Conservation (phyloP, 176 grass and related monocot genomes). For the Rhipidocladum racemiflorum region DNA sequence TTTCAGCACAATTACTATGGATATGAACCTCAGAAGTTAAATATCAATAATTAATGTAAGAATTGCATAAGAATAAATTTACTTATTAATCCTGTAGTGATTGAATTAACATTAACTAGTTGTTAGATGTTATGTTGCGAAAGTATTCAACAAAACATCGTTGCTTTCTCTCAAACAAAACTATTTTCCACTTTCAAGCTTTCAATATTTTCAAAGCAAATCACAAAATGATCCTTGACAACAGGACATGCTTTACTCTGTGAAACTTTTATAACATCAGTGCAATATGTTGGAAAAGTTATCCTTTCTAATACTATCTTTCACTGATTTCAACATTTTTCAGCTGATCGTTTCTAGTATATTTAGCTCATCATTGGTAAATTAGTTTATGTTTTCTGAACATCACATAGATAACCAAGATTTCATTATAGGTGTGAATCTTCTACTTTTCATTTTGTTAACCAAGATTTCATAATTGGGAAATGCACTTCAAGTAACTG, state of each 20-base stretch:
- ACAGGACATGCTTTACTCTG: background rate
- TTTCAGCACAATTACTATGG: no score
- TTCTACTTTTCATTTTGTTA: background rate
- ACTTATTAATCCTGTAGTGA: background rate
- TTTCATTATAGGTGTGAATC: background rate
- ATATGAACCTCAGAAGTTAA: background rate
- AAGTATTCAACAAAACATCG: no score
- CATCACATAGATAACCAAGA: background rate
- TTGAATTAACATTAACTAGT: background rate
- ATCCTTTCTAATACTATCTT: background rate
- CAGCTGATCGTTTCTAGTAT: background rate
- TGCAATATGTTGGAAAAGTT: background rate
- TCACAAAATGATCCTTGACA: background rate
- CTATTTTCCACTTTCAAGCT: background rate
- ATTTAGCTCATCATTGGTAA: background rate
- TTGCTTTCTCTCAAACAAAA: background rate
- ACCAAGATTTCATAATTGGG: background rate
- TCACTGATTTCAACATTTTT: background rate
- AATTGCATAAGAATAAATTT: background rate
- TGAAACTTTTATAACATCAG: background rate
- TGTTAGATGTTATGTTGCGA: background rate
- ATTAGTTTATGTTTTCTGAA: constrained; percentile 8
- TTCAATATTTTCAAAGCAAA: background rate
- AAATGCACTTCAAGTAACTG: background rate
- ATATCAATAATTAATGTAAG: background rate